Base-by-base conservation (phyloP, 805 yeast genomes). In the Candida boleticola region DNA sequence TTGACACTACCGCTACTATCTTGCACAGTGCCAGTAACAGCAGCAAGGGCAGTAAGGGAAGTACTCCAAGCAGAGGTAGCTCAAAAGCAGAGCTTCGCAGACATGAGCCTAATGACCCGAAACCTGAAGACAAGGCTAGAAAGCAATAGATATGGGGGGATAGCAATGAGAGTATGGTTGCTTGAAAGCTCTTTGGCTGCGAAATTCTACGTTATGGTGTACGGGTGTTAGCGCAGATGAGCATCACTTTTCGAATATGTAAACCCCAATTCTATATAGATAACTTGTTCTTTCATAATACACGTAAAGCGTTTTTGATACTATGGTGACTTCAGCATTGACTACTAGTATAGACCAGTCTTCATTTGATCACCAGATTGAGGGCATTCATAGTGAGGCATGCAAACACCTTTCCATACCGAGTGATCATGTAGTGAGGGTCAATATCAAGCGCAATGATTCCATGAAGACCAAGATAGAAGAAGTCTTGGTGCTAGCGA, bases 1-100 rank as follows among this genome's bases (percentile, higher is more conserved):
- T 54, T 34, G 60, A 55, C 40, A 53, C 61, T 33, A 51, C 55
- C 30, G 54, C 54, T 16, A 43, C 41, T 4, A 43, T 41, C 20
- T 30, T 55, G 16, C 48, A 48, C 14, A 57, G 54, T 40, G 48
- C 46, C 5, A 39, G 31, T 14, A 50, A 48, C 26, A 51, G 48
- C 39, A 36, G 47, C 17, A 36, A 27, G 21, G 31, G 30, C 7
- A 36, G 39, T 19, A 38, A 16, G 19, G 23, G 37, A 18, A 35
- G 29, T 17, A 45, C 46, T 2, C 38, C 44, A 6, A 40, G 44
- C 17, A 38, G 45, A 32, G 42, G 40, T 18, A 42, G 40, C 22
- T 31, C 44, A 2, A 30, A 25, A 31, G 35, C 22, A 19, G 21
- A 31, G 16, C n/a, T n/a, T n/a, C n/a, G n/a, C n/a, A n/a, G n/a